A percentile compares a stretch with the other conserved stretches of the same genome.
phyloP scores from a whole-genome alignment of 2,329 filamentous ascomycete species.

The Neofusicoccum sp. region DNA sequence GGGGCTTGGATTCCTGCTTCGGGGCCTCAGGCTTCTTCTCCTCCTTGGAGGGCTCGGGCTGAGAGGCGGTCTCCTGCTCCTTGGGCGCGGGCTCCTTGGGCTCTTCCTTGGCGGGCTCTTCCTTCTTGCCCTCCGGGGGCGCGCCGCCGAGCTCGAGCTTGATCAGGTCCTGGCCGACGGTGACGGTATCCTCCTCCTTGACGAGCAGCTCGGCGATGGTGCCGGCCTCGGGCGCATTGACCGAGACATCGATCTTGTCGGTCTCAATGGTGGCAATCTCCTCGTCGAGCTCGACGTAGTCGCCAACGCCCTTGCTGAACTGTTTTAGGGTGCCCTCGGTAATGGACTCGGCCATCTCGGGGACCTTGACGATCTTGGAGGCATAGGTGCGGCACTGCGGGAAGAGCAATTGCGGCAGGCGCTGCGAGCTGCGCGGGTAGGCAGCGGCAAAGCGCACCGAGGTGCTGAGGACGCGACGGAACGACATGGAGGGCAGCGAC shows the following conservation, averaged over 20 bases:
- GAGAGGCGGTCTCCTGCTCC: conserved; percentile 59
- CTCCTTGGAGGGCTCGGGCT: conserved; percentile 39
- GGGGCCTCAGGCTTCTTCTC: conserved; percentile 38
- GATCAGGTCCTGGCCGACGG: conserved; percentile 87
- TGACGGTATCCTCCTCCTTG: conserved; percentile 92
- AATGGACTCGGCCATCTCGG: conserved; percentile 98
- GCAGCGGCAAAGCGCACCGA: conserved; percentile 24
- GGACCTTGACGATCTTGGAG: conserved; percentile 88
- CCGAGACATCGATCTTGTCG: conserved; percentile 98
- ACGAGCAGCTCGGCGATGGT: conserved; percentile 90
- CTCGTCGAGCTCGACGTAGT: conserved; percentile 93
- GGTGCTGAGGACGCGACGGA: conserved; percentile 22
- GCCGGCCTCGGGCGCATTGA: conserved; percentile 90
- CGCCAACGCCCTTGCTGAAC: conserved; percentile 90
- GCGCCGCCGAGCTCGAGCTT: conserved; percentile 73
- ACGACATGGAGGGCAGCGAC: conserved; percentile 7
- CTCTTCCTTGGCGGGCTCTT: conserved; percentile 56
- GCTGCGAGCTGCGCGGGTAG: conserved; percentile 32
- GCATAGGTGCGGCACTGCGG: conserved; percentile 49
- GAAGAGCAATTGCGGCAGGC: conserved; percentile 30
- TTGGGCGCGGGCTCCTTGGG: conserved; percentile 62
- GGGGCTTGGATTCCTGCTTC: conserved; percentile 40
- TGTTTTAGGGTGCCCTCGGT: conserved; percentile 96
- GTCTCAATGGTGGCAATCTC: conserved; percentile 99
- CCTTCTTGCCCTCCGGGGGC: conserved; percentile 54